These are phyloP conservation scores for Venturia asperata DNA, from an alignment of 2,329 filamentous ascomycete genomes.

Conservation along the genomic window DNA sequence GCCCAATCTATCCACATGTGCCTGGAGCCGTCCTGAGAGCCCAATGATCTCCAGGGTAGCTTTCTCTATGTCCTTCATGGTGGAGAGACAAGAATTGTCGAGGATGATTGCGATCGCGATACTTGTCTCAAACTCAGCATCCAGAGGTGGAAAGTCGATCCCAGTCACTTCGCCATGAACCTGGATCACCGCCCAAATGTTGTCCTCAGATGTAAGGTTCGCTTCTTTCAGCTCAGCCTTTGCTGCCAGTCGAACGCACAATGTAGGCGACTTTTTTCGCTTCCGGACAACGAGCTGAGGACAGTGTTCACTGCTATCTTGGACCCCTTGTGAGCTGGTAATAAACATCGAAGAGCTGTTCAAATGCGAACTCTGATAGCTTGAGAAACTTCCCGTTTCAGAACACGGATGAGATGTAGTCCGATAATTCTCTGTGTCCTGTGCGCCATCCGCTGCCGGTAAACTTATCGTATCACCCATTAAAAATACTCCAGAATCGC, in stretches of 20 bases:
- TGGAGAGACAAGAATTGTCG: conserved; percentile 32
- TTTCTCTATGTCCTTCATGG: conserved; percentile 17
- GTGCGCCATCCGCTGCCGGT: not conserved
- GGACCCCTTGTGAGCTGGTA: not conserved
- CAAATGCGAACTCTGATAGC: not conserved
- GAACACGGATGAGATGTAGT: not conserved
- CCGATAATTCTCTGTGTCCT: not conserved
- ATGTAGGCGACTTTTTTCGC: not conserved
- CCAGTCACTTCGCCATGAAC: conserved; percentile 23
- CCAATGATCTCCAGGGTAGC: conserved; percentile 15
- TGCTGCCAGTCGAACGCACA: conserved; percentile 15
- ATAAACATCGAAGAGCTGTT: not conserved
- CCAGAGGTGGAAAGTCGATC: conserved; percentile 21
- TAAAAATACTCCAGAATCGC: conserved; percentile 1
- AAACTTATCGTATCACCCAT: not conserved
- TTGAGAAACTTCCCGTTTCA: not conserved
- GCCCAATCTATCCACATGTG: not conserved
- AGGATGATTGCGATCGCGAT: conserved; percentile 33
- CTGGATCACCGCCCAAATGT: conserved; percentile 18
- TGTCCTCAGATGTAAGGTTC: conserved; percentile 9
- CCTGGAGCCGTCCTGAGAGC: not conserved
- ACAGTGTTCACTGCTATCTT: not conserved
- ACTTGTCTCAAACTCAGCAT: conserved; percentile 12
- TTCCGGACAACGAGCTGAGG: not conserved
- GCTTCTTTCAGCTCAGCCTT: conserved; percentile 9